Evolutionary conservation across 2,329 filamentous ascomycete genomes (phyloP).

Genomic region (Beauveria bassiana): DNA sequence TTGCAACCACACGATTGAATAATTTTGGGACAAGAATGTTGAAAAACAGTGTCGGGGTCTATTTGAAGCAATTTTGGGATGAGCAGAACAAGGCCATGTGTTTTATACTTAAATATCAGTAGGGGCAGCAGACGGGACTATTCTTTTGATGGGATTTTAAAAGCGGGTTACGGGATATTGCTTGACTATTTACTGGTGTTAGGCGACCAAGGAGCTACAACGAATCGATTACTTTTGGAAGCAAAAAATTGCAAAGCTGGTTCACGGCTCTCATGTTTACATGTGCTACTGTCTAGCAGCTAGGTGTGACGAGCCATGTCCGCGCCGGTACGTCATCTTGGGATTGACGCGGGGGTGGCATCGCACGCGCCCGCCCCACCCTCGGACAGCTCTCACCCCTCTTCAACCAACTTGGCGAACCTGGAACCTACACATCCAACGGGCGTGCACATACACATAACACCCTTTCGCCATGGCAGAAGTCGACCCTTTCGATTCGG

Average conservation of each 20-base stretch:
- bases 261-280: neutral
- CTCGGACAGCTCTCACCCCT: neutral
- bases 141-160: neutral
- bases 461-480: constrained; percentile 33
- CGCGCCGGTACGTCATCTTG: constrained; percentile 2
- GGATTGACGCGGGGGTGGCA: neutral
- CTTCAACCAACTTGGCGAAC: neutral
- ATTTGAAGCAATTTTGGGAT: neutral
- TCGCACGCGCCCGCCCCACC: neutral
- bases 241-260: neutral
- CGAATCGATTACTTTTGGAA: neutral
- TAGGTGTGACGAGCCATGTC: neutral
- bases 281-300: neutral
- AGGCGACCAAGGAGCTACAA: neutral
- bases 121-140: neutral
- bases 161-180: neutral
- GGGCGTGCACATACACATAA: neutral
- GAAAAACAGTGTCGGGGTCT: no score
- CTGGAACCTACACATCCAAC: neutral
- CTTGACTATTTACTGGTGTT: neutral
- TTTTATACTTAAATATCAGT: neutral
- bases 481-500: constrained; percentile 65
- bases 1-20: constrained; percentile 41
- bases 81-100: neutral
- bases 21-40: constrained; percentile 4